Evolutionary conservation across 2,329 filamentous ascomycete species (phyloP), one percentile per base, ranked within the genome.

Genomic region (Dichotomopilus funicola): DNA sequence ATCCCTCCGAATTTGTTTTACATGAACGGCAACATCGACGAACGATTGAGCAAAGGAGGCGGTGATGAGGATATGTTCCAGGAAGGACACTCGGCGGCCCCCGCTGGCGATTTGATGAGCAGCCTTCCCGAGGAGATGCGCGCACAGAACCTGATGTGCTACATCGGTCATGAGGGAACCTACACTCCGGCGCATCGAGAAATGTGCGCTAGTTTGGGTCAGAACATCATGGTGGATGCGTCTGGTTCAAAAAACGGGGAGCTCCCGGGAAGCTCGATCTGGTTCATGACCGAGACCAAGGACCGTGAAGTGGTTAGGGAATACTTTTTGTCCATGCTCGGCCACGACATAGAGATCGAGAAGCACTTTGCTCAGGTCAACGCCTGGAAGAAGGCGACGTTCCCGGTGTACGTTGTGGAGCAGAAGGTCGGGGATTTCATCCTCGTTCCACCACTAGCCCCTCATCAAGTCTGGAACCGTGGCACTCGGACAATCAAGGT

Each of bases 281-380:
- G 94, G 94, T 96, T 97, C 68, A 97, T 99, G 94, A 97, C 94
- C 0, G 91, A 96, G 69, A 91, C 86, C 38, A 95, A 94, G 65
- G 94, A 99, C 66, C 85, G 94, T 1, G 86, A 91, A 59, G 79
- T 92, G 4, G 91, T 97, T 2, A 86, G 91, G 0, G 92, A 97
- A 66, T 97, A 96, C 69, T 99, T 95, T 75, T 75, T 95, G 49
- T 95, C 91, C 1, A 88, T 90, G 70, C 78, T 99, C 5, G 94
- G 94, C 1, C 94, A 99, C 67, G 92, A 99, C 64, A 91, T 97
- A 58, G 92, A 97, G 67, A 89, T 97, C 13, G 94, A 99, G 67
- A 90, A 92, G 62, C 92, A 97, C 70, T 97, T 97, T 71, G 94
- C 92, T 0, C 92, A 96, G 67, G 81, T 96, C 57, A 92, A 94